Evolutionary conservation across 345 rosid genomes (phyloP).

Genomic region (Cardamine occulta): DNA sequence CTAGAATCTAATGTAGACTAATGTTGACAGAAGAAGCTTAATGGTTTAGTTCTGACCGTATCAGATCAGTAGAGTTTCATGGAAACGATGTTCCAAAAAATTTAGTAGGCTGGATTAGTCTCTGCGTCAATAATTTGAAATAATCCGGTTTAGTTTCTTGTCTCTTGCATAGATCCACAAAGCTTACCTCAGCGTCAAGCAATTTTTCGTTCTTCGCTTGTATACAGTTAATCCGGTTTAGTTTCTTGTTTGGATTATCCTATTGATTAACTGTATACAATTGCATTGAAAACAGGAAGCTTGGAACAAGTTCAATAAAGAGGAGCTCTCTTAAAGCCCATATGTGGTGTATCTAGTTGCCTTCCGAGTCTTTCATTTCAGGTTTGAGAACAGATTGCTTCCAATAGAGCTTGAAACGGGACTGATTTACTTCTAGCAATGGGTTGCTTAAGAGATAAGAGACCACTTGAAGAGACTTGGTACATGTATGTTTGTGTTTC

Average conservation of each 20-base stretch:
- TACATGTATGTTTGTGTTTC: constrained; percentile 28
- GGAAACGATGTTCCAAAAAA: neutral
- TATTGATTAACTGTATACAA: neutral
- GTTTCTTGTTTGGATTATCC: neutral
- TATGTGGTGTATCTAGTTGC: constrained; percentile 12
- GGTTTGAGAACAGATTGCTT: constrained; percentile 26
- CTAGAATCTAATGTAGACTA: neutral
- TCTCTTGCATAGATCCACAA: constrained; percentile 16
- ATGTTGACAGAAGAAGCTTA: neutral
- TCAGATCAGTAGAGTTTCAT: neutral
- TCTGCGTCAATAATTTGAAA: neutral
- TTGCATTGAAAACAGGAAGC: constrained; percentile 45
- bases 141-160: neutral
- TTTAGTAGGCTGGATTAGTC: neutral
- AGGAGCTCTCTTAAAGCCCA: constrained; percentile 44
- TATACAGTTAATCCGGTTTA: too few species aligned
- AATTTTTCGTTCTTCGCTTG: neutral
- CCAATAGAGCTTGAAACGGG: constrained; percentile 12
- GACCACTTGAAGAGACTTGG: constrained; percentile 31
- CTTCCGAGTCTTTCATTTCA: neutral
- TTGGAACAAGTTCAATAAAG: constrained; percentile 49
- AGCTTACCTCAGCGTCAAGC: neutral
- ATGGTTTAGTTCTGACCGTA: neutral
- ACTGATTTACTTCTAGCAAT: constrained; percentile 20
- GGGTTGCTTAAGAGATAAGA: neutral